Percentiles rank a stretch among this genome's conserved stretches.
These are phyloP conservation scores for Prunus persica DNA, from an alignment of 306 rosid species.

Conservation along the genomic window DNA sequence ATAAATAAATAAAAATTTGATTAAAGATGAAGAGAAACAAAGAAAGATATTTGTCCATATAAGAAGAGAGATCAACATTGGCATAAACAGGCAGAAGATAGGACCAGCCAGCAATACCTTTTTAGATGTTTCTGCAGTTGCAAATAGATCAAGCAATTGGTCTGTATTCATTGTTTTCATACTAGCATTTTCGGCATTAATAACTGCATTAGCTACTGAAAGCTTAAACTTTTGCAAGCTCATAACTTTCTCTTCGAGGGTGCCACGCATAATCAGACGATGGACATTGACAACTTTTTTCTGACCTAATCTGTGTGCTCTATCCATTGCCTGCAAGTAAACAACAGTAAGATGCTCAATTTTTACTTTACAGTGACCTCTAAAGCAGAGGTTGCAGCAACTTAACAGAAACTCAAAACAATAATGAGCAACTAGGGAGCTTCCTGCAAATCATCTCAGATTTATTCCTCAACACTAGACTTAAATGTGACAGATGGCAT, in stretches of 20 bases:
- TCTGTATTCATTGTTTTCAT: constrained; percentile 99
- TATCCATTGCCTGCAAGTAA: constrained; percentile 87
- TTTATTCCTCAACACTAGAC: background rate
- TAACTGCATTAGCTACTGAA: constrained; percentile 92
- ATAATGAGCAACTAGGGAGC: background rate
- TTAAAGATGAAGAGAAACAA: background rate
- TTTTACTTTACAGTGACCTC: too few relatives aligned
- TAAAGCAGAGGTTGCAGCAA: too few relatives aligned
- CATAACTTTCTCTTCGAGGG: constrained; percentile 97
- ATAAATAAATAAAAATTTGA: background rate
- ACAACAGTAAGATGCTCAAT: constrained; percentile 2
- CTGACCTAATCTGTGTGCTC: constrained; percentile 98
- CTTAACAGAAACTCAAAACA: too few relatives aligned
- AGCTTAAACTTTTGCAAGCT: constrained; percentile 85
- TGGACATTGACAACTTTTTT: constrained; percentile 90
- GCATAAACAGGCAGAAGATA: background rate
- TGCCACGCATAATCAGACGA: constrained; percentile 97
- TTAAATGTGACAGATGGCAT: background rate
- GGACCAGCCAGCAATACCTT: constrained; percentile 48
- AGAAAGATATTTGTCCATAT: background rate
- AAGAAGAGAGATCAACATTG: background rate
- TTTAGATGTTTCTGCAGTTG: constrained; percentile 65
- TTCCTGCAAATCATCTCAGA: background rate
- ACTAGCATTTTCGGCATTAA: constrained; percentile 91
- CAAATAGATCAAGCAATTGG: constrained; percentile 93